Evolutionary conservation across 352 stramenopile species (phyloP).

Genomic region (Phytophthora uliginosa): DNA sequence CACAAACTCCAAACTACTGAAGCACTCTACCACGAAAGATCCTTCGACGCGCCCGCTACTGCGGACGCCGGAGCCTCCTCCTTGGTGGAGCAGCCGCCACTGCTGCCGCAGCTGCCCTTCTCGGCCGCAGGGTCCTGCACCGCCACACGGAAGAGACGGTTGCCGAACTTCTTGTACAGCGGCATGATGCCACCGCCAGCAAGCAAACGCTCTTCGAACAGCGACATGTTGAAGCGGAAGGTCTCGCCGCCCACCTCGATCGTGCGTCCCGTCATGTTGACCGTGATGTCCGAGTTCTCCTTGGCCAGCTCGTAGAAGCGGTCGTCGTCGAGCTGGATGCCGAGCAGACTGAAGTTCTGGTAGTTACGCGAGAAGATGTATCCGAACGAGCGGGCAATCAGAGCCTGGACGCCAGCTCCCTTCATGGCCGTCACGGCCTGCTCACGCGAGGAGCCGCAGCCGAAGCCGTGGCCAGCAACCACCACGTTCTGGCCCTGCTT

Average conservation of each 20-base stretch:
- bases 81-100: constrained; percentile 49
- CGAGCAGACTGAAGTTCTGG: constrained; percentile 88
- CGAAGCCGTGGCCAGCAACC: constrained; percentile 84
- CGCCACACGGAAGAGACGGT: constrained; percentile 86
- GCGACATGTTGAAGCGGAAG: constrained; percentile 91
- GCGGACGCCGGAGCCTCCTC: constrained; percentile 38
- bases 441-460: constrained; percentile 87
- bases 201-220: constrained; percentile 88
- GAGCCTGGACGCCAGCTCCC: constrained; percentile 78
- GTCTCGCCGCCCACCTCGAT: constrained; percentile 80
- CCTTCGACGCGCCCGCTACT: constrained; percentile 48
- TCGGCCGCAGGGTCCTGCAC: constrained; percentile 67
- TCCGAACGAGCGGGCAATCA: constrained; percentile 88
- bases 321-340: constrained; percentile 85
- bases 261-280: constrained; percentile 87
- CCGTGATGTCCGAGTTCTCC: constrained; percentile 77
- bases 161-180: constrained; percentile 90
- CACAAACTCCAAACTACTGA: constrained; percentile 6
- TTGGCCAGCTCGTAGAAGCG: constrained; percentile 86
- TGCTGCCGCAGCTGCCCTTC: constrained; percentile 49
- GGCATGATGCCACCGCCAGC: constrained; percentile 88
- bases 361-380: constrained; percentile 93
- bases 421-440: constrained; percentile 88
- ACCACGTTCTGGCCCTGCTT: constrained; percentile 76
- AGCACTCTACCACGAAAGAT: constrained; percentile 71